phyloP scores from a whole-genome alignment of 495 filamentous ascomycete genomes.

The Neurospora sp. region DNA sequence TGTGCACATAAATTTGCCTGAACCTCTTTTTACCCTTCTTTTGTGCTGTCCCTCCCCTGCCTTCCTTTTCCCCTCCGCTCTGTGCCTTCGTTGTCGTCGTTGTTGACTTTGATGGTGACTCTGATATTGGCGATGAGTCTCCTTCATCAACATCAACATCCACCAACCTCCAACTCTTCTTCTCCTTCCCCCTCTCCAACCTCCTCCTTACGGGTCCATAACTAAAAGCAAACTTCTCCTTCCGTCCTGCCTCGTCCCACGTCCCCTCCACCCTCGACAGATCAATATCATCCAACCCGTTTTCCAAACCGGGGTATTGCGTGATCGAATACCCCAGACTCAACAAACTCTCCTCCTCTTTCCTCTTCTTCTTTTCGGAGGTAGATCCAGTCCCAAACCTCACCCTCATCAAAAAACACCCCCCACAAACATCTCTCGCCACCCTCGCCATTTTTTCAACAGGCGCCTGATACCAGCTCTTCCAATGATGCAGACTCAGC shows the following conservation, averaged over 20 bases:
- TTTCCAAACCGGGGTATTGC: conserved; percentile 37
- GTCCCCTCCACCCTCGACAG: conserved; percentile 51
- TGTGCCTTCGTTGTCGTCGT: neutral
- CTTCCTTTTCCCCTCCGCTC: neutral
- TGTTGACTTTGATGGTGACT: neutral
- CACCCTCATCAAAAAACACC: conserved; percentile 54
- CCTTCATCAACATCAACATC: conserved; percentile 3
- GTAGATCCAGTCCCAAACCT: conserved; percentile 34
- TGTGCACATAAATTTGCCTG: conserved; percentile 21
- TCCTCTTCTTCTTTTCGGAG: conserved; percentile 16
- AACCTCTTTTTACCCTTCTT: conserved; percentile 3
- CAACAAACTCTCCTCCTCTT: conserved; percentile 31
- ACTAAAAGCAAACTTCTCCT: conserved; percentile 34
- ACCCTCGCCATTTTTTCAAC: conserved; percentile 50
- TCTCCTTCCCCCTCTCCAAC: conserved; percentile 9
- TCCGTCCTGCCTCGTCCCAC: conserved; percentile 42
- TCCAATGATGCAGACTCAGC: conserved; percentile 58
- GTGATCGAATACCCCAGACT: conserved; percentile 55
- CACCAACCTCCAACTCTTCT: conserved; percentile 28
- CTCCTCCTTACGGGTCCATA: conserved; percentile 40
- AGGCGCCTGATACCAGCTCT: conserved; percentile 39
- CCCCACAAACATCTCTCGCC: conserved; percentile 40
- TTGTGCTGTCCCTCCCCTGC: neutral
- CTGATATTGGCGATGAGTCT: neutral
- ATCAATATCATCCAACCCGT: conserved; percentile 37